Evolutionary conservation across 352 stramenopile species (phyloP), one percentile per base, ranked within the genome.

Genomic region (Globisporangium acanthophoron): DNA sequence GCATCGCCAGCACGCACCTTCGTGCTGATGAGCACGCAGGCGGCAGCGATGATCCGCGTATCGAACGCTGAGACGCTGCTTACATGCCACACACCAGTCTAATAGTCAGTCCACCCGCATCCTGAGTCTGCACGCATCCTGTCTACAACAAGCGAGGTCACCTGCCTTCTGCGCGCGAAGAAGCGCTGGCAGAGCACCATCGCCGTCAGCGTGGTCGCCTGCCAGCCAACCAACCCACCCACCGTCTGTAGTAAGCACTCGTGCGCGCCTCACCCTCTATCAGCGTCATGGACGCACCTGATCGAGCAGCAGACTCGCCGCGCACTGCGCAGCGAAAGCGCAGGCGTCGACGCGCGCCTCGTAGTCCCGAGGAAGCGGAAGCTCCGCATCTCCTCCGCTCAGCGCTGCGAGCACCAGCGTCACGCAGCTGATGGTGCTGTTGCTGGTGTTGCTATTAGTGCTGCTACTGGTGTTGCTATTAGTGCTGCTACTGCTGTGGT

Each of bases 111-210:
- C 13, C 37, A 43, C 12, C 3, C 13, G 12, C 37, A 18, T 43
- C 5, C 33, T 13, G 4, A 13, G 24, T 27, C 24, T 2, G 24
- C 24, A 27, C 24, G 24, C 24, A 43, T 18, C n/a, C 20, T 41
- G 41, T 18, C 29, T 48, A 9, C 29, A 50, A 13, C 24, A 18
- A 51, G 40, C 2, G 3, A 41, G 9, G 24, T 39, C 56, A 55
- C 58, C 52, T 69, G 65, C 62, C 62, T 69, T 66, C 53, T 56
- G 51, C 46, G 48, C 33, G 53, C 41, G 37, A 62, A 59, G 37
- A 66, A 63, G 21, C 33, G 45, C 41, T 69, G 58, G 9, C 33
- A 49, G 33, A 66, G 54, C 49, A 66, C 59, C 11, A 69, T 27
- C 37, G 58, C 58, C 8, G 62, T 62, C 40, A 59, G 16, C 11